Evolutionary conservation across 805 yeast genomes (phyloP).

Genomic region (Nakazawaea pomicola): DNA sequence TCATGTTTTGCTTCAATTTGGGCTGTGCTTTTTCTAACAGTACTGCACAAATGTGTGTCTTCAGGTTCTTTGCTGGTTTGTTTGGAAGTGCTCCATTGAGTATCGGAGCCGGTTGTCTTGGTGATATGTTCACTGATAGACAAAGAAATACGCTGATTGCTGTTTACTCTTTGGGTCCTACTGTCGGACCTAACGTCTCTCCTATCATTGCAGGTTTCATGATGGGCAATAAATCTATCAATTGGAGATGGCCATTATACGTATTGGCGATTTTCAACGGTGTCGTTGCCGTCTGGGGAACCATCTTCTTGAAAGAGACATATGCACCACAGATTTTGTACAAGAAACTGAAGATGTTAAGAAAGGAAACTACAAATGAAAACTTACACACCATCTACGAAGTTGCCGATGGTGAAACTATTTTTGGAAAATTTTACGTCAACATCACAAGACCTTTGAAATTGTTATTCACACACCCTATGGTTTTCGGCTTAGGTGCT

Average conservation of each 20-base stretch:
- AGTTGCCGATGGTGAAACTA: constrained; percentile 44
- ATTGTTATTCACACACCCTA: constrained; percentile 52
- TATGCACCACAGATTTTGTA: constrained; percentile 50
- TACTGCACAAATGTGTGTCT: constrained; percentile 50
- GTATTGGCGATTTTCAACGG: constrained; percentile 50
- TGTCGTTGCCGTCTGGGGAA: constrained; percentile 37
- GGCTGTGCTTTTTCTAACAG: constrained; percentile 59
- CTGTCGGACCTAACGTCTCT: constrained; percentile 58
- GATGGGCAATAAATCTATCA: constrained; percentile 41
- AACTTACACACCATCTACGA: constrained; percentile 59
- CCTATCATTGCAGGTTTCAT: constrained; percentile 53
- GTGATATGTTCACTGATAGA: constrained; percentile 51
- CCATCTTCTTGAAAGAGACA: constrained; percentile 48
- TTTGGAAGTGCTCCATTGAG: constrained; percentile 65
- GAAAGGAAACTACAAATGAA: constrained; percentile 49
- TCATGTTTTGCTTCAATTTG: constrained; percentile 43
- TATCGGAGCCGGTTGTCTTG: constrained; percentile 65
- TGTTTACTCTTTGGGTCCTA: constrained; percentile 43
- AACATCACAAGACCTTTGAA: constrained; percentile 51
- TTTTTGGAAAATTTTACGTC: constrained; percentile 29
- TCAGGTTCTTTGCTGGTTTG: constrained; percentile 60
- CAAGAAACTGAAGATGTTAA: constrained; percentile 39
- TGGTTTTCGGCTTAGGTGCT: constrained; percentile 57
- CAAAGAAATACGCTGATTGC: constrained; percentile 54
- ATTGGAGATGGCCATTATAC: constrained; percentile 67